Conservation (phyloP, 192 early-diverging fungal genomes). For the Coemansia biformis region DNA sequence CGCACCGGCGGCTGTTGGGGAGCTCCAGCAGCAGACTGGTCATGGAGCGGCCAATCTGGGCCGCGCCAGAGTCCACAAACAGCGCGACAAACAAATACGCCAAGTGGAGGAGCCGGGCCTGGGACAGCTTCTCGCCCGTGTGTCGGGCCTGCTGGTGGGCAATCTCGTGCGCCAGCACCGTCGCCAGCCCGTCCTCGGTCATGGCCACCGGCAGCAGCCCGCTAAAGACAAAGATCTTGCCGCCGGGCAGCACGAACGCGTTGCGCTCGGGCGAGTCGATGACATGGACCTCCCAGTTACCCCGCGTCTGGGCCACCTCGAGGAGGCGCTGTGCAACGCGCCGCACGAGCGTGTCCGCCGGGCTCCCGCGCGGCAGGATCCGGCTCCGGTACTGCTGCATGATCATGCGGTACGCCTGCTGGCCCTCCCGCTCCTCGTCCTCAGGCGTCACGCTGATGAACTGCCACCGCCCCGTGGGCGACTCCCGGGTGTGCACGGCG, state of each 20-base stretch:
- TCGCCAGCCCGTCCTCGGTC: conserved; percentile 85
- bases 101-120: conserved; percentile 58
- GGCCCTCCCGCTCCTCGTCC: conserved; percentile 51
- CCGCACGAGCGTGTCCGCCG: conserved; percentile 59
- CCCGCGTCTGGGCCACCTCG: conserved; percentile 60
- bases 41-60: conserved; percentile 57
- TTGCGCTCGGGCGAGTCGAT: conserved; percentile 76
- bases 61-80: conserved; percentile 61
- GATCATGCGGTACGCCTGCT: conserved; percentile 66
- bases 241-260: conserved; percentile 93
- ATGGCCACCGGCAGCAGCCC: conserved; percentile 77
- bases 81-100: conserved; percentile 57
- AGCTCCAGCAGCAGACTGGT: conserved; percentile 69
- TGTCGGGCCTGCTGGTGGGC: conserved; percentile 91
- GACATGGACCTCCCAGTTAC: conserved; percentile 90
- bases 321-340: conserved; percentile 69
- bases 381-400: conserved; percentile 57
- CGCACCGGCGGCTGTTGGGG: conserved; percentile 83
- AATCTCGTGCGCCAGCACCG: conserved; percentile 92
- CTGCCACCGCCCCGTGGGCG: conserved; percentile 46
- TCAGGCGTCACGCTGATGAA: conserved; percentile 41
- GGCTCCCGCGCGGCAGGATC: conserved; percentile 68
- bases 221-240: conserved; percentile 96
- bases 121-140: conserved; percentile 82
- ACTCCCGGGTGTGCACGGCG: conserved; percentile 32